phyloP scores from a whole-genome alignment of 306 rosid species.

The Acacia confusa region DNA sequence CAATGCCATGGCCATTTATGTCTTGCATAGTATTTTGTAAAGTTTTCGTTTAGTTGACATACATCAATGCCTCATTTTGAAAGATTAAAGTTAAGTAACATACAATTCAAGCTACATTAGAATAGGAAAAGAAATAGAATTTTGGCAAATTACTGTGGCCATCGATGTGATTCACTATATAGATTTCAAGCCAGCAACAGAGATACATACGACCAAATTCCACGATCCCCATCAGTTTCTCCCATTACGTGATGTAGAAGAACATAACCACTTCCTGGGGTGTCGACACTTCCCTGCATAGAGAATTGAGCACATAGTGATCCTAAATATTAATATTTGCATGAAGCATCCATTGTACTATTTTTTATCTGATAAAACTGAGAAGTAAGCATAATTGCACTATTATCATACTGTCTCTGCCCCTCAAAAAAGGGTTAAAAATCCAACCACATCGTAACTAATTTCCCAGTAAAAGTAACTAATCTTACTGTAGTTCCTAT shows the following conservation, averaged over 20 bases:
- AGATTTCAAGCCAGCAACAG: slow-evolving; percentile 37
- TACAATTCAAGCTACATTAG: slow-evolving; percentile 14
- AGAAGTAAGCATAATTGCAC: slow-evolving; percentile 27
- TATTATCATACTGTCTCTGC: background rate
- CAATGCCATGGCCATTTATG: background rate
- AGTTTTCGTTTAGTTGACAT: slow-evolving; percentile 8
- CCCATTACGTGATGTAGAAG: slow-evolving; percentile 99
- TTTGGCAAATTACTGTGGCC: slow-evolving; percentile 34
- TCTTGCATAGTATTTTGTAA: background rate
- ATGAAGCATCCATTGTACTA: background rate
- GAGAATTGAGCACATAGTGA: slow-evolving; percentile 12
- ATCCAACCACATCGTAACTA: slow-evolving; percentile 1
- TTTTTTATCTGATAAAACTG: slow-evolving; percentile 16
- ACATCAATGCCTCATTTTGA: slow-evolving; percentile 3
- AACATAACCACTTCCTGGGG: slow-evolving; percentile 97
- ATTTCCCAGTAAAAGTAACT: slow-evolving; percentile 17
- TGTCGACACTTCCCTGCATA: slow-evolving; percentile 71
- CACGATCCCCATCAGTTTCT: slow-evolving; percentile 88
- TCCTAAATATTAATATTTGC: background rate
- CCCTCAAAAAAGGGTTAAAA: slow-evolving; percentile 23
- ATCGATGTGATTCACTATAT: slow-evolving; percentile 25
- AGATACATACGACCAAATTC: slow-evolving; percentile 93
- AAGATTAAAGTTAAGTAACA: slow-evolving; percentile 3
- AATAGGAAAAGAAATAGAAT: slow-evolving; percentile 15
- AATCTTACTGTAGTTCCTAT: slow-evolving; percentile 80